Conservation (phyloP, 306 rosid genomes). For the Macrotyloma uniflorum region DNA sequence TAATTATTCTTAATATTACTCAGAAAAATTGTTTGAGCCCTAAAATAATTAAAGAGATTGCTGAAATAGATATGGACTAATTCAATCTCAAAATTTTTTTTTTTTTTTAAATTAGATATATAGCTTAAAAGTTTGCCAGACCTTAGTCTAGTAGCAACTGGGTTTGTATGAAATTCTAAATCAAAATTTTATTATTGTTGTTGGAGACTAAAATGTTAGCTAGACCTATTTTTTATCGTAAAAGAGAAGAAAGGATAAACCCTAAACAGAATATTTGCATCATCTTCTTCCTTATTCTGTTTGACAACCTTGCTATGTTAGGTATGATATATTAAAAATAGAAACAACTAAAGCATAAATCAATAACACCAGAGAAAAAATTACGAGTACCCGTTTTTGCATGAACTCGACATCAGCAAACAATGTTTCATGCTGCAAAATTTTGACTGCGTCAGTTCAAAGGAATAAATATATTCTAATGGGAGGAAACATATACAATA, state of each 20-base stretch:
- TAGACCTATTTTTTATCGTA: background rate
- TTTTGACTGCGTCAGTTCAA: constrained; percentile 12
- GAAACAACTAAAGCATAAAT: background rate
- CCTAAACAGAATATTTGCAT: background rate
- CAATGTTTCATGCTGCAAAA: constrained; percentile 75
- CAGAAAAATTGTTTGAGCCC: no score
- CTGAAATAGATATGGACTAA: background rate
- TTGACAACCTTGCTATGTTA: background rate
- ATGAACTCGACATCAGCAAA: constrained; percentile 85
- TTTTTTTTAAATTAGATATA: no score
- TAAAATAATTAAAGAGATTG: background rate
- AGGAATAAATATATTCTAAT: background rate
- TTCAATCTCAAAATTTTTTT: background rate
- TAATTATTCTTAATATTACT: no score
- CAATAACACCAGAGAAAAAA: background rate
- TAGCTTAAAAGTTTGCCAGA: no score
- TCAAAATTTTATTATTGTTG: background rate
- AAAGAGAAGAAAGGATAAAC: background rate
- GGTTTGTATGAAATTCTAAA: background rate
- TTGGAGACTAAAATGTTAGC: no score
- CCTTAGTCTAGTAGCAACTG: no score
- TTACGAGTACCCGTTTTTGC: constrained; percentile 81
- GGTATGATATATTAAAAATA: background rate
- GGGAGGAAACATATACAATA: background rate
- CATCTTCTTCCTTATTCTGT: background rate